Evolutionary conservation across 179 eudicot genomes (phyloP).

Genomic region (Actinidia chinensis): DNA sequence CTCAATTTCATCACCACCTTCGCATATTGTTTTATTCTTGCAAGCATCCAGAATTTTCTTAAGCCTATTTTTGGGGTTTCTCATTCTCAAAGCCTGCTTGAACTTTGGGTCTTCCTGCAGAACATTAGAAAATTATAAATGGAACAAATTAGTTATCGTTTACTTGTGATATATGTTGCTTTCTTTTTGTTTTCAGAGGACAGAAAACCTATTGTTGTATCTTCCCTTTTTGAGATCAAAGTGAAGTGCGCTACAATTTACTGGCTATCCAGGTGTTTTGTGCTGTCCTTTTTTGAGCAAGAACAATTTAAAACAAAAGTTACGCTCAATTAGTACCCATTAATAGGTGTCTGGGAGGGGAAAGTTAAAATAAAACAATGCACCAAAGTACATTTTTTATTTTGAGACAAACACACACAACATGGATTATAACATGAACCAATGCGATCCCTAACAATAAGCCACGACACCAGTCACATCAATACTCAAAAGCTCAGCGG

Average conservation of each 20-base stretch:
- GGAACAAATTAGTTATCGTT: too few relatives aligned
- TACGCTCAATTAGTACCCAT: too few relatives aligned
- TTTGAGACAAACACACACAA: background rate
- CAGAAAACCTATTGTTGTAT: too few relatives aligned
- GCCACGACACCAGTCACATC: background rate
- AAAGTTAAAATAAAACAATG: too few relatives aligned
- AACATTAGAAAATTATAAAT: background rate
- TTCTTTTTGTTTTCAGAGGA: too few relatives aligned
- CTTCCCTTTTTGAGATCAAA: background rate
- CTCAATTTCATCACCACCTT: conserved; percentile 90
- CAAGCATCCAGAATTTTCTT: conserved; percentile 79
- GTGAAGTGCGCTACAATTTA: background rate
- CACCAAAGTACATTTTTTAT: background rate
- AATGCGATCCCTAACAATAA: background rate
- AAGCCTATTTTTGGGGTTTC: too few relatives aligned
- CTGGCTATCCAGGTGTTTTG: background rate
- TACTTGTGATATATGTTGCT: too few relatives aligned
- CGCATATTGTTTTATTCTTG: conserved; percentile 85
- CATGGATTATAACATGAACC: background rate
- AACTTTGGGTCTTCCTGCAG: conserved; percentile 78
- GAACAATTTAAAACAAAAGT: background rate
- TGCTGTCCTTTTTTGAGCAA: background rate
- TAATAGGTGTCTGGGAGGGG: too few relatives aligned
- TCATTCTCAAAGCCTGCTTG: conserved; percentile 49
- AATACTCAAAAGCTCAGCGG: background rate